Base-by-base conservation (phyloP, 169 alveolate genomes). In the Cryptosporidium canis region DNA sequence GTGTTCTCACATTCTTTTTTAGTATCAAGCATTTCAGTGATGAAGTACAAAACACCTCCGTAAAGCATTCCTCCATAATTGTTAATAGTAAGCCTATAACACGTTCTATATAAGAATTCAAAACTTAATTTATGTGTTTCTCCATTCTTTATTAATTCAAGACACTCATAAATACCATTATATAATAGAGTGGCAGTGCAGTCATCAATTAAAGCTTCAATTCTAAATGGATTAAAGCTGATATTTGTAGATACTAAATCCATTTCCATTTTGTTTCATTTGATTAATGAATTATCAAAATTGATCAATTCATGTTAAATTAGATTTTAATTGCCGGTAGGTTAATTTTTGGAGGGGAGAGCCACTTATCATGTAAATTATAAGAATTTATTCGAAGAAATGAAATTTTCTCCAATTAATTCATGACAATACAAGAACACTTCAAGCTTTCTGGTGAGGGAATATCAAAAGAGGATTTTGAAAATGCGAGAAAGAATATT, bases 11-110 rank as follows among this genome's bases (percentile, higher is more conserved):
- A 24, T 4, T 41, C 61, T n/a, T 14, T 45, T 68, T 41, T 39
- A 37, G 35, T 61, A 0, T 2, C 66, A 16, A 77, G 41, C 64
- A 58, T 41, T n/a, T 58, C 61, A n/a, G 61, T 39, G 21, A 77
- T 39, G 44, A 58, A 77, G 39, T 58, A 35, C 24, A 77, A 53
- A 33, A 77, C 44, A 7, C 87, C 87, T 12, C 87, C 61, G 45
- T 77, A 77, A 5, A 77, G 72, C 87, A 77, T 77, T 5, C 77
- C 87, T 37, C 87, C 87, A 77, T 77, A 77, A 4, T 53, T 77
- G 55, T 77, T 77, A 39, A 77, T 39, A 24, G 87, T 77, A 58
- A 77, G 72, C 58, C 45, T 77, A 58, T 77, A 77, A 31, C 87
- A 77, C n/a, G 67, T 77, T 61, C 87, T 77, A 39, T 77, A 77